Evolutionary conservation across 345 rosid genomes (phyloP), one percentile per base, ranked within the genome.

Genomic region (Nasturtium officinale): DNA sequence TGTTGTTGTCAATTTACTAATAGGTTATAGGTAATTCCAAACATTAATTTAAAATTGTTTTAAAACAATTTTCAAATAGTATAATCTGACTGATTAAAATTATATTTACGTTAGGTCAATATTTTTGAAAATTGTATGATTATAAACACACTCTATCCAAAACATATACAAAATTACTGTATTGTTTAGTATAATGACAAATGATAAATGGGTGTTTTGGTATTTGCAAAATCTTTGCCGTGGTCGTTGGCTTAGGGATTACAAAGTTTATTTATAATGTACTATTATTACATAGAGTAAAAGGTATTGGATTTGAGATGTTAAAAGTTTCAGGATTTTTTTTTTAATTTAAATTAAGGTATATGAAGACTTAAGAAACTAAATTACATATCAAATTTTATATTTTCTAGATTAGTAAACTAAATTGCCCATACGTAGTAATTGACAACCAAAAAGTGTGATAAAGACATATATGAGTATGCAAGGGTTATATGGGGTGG

Each of bases 381-480:
- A 52, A 5, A 25, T 5, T 35, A 50, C 15, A 9, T 4, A 65
- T 32, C 3, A 30, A 5, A 18, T 5, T 51, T 3, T 21, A 2
- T 50, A 47, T 30, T 29, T n/a, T n/a, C n/a, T n/a, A n/a, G n/a
- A n/a, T n/a, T n/a, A n/a, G n/a, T n/a, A n/a, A n/a, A n/a, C n/a
- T n/a, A n/a, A n/a, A 43, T 8, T 46, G 46, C 15, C 46, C 8
- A 32, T 6, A 15, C 56, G 16, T 29, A 67, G 21, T 23, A 42
- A 72, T 21, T 29, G 45, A 30, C 17, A 57, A 33, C 37, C 9
- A 10, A 66, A 6, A 59, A 29, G 61, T n/a, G 10, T 30, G 69
- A 53, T 26, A 43, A 52, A 51, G 57, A 75, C 67, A 74, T 26
- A 9, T 46, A 16, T 60, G 48, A 67, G 28, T 67, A 18, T 42